Evolutionary conservation across 2,329 filamentous ascomycete species (phyloP).

Genomic region (Diplodia mutila): DNA sequence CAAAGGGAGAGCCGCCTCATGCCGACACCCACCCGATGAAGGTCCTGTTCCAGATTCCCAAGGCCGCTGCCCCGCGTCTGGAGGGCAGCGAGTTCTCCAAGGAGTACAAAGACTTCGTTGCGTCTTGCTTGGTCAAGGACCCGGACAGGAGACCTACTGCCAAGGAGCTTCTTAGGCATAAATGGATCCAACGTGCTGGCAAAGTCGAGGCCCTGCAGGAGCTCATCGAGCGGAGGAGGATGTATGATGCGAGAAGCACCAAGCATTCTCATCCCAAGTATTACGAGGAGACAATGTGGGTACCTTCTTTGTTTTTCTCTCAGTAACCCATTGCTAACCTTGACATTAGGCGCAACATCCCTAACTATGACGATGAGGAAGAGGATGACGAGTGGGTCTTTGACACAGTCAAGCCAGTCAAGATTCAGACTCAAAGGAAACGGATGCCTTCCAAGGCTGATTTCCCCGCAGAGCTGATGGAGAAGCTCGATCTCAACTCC

Average conservation of each 20-base stretch:
- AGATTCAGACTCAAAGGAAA: conserved; percentile 51
- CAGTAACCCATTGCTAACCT: background rate
- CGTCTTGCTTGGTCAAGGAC: conserved; percentile 89
- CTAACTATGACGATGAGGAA: conserved; percentile 45
- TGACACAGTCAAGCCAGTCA: conserved; percentile 79
- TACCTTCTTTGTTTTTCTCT: conserved; percentile 13
- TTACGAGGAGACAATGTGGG: conserved; percentile 87
- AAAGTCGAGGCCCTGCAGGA: conserved; percentile 88
- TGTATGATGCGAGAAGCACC: conserved; percentile 75
- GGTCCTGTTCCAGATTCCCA: conserved; percentile 93
- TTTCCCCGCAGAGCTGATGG: conserved; percentile 41
- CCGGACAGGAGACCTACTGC: conserved; percentile 82
- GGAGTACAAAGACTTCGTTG: conserved; percentile 93
- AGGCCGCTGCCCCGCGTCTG: conserved; percentile 80
- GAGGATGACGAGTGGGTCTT: conserved; percentile 93
- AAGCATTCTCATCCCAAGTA: conserved; percentile 72
- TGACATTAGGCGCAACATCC: conserved; percentile 64
- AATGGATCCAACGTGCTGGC: conserved; percentile 84
- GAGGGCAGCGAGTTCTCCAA: conserved; percentile 80
- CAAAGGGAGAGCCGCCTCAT: conserved; percentile 89
- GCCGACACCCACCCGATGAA: conserved; percentile 99
- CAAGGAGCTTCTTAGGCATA: conserved; percentile 83
- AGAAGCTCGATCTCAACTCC: conserved; percentile 49
- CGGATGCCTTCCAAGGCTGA: conserved; percentile 52
- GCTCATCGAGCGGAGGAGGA: conserved; percentile 79